Evolutionary conservation across 176 grass and related monocot species (phyloP), one percentile per base, ranked within the genome.

Genomic region (Chloris gayana): DNA sequence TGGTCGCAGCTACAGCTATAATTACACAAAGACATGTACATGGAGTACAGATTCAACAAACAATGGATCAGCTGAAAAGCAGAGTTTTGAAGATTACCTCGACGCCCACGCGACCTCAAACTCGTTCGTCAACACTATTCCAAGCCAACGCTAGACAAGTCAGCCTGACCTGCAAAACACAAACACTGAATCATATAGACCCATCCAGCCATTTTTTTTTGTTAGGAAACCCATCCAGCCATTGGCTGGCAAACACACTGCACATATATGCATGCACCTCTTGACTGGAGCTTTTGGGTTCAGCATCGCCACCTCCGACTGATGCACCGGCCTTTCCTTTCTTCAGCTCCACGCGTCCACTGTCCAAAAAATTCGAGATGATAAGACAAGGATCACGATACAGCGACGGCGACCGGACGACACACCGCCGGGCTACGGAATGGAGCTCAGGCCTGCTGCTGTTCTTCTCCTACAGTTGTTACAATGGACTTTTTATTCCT

Each of bases 311-410:
- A 24, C 53, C 22, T 1, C 53, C 21, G 21, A 24, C 21, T 10
- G 53, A 1, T 54, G 70, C 58, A 74, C 80, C 44, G 59, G 21
- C 31, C 70, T 53, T 66, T 54, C 25, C 1, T 13, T 74, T 73
- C 70, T 57, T 3, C 32, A 37, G 71, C 49, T 56, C 71, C 71
- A 74, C 50, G 71, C 56, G 61, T 64, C 29, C 61, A 18, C 61
- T 79, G 63, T 35, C 62, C 29, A 49, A 53, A 53, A 6, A 21
- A 53, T 21, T 53, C 3, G 50, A 53, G 50, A 53, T 53, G 50
- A 53, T 53, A 6, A 49, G 46, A 49, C 17, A 21, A 53, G 18
- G 4, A 53, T 53, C 50, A 53, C 50, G 21, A 53, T 18, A 53
- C 19, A 53, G 7, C 10, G 2, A 4, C 46, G 10, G 6, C 41